Conservation (phyloP, 441 rosid species). For the Raphanus hybrid region DNA sequence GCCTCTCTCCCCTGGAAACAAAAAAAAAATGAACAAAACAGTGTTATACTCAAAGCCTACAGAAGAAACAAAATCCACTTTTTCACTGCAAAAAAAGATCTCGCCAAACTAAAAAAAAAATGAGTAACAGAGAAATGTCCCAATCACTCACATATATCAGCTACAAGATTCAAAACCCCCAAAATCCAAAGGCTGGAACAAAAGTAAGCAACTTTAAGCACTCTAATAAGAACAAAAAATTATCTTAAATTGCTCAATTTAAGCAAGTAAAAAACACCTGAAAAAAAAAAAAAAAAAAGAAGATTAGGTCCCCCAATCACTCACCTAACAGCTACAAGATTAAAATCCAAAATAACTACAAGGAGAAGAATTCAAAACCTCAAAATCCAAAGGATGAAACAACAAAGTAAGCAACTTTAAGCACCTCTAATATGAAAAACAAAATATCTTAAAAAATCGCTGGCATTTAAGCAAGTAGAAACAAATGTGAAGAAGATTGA, state of each 20-base stretch:
- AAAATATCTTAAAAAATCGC: no score
- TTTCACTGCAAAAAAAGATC: conserved; percentile 1
- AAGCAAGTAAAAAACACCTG: background rate
- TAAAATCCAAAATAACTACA: no score
- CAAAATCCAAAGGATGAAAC: no score
- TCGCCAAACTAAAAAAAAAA: background rate
- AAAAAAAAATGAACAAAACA: background rate
- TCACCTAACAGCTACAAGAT: no score
- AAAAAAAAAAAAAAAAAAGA: background rate
- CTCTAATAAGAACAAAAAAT: no score
- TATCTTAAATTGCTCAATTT: no score
- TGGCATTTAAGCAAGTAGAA: conserved; percentile 16
- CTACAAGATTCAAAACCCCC: background rate
- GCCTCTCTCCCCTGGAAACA: background rate
- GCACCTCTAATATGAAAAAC: no score
- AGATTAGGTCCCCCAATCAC: background rate
- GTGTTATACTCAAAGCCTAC: conserved; percentile 3
- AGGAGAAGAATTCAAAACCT: no score
- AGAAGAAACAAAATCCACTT: conserved; percentile 31
- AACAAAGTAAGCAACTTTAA: no score
- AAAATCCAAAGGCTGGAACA: background rate
- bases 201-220: no score
- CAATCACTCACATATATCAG: background rate
- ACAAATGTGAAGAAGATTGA: background rate
- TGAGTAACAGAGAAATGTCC: background rate